Evolutionary conservation across 139 green algal species (phyloP).

Genomic region (Chlamydomonas schloesseri): DNA sequence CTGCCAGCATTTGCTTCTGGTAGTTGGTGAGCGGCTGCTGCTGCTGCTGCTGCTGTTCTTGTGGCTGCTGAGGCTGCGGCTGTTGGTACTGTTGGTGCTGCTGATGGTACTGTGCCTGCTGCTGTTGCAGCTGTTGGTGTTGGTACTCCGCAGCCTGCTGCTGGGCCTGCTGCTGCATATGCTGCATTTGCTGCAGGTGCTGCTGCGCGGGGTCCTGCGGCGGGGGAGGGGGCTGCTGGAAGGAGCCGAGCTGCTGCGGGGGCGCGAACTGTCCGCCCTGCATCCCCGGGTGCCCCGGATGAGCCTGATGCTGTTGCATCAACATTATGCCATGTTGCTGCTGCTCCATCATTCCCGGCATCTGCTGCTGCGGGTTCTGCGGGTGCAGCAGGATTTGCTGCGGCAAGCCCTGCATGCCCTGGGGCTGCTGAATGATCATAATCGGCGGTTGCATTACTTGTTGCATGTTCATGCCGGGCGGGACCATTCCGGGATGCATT

Average conservation of each 20-base stretch:
- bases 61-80: background rate
- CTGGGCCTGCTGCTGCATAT: background rate
- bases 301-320: no score
- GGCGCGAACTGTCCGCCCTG: no score
- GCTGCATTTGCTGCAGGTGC: background rate
- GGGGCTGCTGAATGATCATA: background rate
- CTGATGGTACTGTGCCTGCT: background rate
- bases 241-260: no score
- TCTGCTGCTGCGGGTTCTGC: conserved; percentile 3
- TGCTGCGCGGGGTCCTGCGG: background rate
- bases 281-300: no score
- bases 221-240: no score
- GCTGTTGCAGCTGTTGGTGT: background rate
- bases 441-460: background rate
- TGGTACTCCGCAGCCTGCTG: background rate
- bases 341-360: no score
- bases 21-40: conserved; percentile 4
- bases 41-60: background rate
- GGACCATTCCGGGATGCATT: background rate
- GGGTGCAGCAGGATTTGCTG: background rate
- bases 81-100: background rate
- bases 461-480: background rate
- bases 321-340: background rate
- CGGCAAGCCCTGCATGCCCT: background rate
- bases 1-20: conserved; percentile 25